Evolutionary conservation across 768 basidiomycete species (phyloP).

Genomic region (Amanita molliuscula): DNA sequence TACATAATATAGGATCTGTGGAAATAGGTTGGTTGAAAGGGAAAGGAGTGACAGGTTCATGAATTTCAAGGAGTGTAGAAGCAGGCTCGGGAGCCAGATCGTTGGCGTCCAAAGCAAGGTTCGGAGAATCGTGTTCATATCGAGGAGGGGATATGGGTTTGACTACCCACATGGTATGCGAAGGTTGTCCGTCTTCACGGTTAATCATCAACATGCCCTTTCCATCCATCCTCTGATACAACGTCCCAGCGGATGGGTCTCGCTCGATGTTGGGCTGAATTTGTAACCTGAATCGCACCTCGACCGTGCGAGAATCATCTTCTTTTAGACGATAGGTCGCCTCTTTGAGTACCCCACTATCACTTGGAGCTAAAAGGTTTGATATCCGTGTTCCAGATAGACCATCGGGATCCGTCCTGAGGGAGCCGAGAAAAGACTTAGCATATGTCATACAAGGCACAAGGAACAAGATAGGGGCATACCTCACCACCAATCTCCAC

Average conservation of each 20-base stretch:
- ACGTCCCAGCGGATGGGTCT: conserved; percentile 40
- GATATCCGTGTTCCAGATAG: conserved; percentile 76
- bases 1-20: conserved; percentile 80
- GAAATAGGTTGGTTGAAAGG: conserved; percentile 72
- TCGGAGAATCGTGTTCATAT: conserved; percentile 54
- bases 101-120: conserved; percentile 44
- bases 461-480: conserved; percentile 17
- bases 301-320: conserved; percentile 91
- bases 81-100: conserved; percentile 33
- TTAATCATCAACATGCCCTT: conserved; percentile 99
- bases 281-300: conserved; percentile 81
- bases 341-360: conserved; percentile 76
- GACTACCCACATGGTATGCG: conserved; percentile 98
- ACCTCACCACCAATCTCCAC: conserved; percentile 90
- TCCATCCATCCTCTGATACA: conserved; percentile 88
- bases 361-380: conserved; percentile 64
- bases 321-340: conserved; percentile 78
- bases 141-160: conserved; percentile 70
- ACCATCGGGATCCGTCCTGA: conserved; percentile 74
- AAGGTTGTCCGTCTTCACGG: conserved; percentile 75
- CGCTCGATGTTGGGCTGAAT: conserved; percentile 53
- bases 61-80: conserved; percentile 24
- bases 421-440: background rate
- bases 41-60: conserved; percentile 56
- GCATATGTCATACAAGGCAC: background rate